phyloP scores from a whole-genome alignment of 306 rosid species.

The Benincasa hispida region DNA sequence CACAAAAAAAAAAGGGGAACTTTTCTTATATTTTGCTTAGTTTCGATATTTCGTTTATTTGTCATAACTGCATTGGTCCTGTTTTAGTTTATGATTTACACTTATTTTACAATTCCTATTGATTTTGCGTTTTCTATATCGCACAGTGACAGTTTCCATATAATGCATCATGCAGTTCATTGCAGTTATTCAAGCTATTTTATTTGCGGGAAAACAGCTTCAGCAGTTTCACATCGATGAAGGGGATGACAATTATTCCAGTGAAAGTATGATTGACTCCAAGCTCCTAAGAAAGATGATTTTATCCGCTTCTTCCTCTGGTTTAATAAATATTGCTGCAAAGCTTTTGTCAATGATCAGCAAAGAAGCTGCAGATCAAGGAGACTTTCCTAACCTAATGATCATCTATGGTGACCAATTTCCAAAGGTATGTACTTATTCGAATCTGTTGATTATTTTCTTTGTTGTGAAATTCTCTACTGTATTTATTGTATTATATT shows the following conservation, averaged over 20 bases:
- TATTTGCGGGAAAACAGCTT: conserved; percentile 72
- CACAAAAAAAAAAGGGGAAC: background rate
- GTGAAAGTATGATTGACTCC: conserved; percentile 24
- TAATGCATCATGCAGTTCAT: conserved; percentile 39
- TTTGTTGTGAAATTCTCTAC: no score
- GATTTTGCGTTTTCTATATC: background rate
- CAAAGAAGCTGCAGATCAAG: conserved; percentile 68
- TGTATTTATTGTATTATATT: no score
- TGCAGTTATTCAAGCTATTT: conserved; percentile 72
- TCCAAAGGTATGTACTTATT: conserved; percentile 47
- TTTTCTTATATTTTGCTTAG: background rate
- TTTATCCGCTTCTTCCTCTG: conserved; percentile 54
- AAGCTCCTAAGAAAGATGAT: conserved; percentile 55
- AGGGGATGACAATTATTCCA: conserved; percentile 16
- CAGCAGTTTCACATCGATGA: conserved; percentile 51
- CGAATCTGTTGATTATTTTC: no score
- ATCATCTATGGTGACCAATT: conserved; percentile 43
- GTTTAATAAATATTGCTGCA: conserved; percentile 54
- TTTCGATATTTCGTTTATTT: background rate
- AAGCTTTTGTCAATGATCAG: conserved; percentile 65
- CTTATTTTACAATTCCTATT: background rate
- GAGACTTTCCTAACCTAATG: conserved; percentile 52
- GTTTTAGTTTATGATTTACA: background rate
- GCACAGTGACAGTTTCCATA: conserved; percentile 11
- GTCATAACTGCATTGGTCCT: background rate